Evolutionary conservation across 345 rosid genomes (phyloP), one percentile per base, ranked within the genome.

Genomic region (rapeseed (Brassica napus)): DNA sequence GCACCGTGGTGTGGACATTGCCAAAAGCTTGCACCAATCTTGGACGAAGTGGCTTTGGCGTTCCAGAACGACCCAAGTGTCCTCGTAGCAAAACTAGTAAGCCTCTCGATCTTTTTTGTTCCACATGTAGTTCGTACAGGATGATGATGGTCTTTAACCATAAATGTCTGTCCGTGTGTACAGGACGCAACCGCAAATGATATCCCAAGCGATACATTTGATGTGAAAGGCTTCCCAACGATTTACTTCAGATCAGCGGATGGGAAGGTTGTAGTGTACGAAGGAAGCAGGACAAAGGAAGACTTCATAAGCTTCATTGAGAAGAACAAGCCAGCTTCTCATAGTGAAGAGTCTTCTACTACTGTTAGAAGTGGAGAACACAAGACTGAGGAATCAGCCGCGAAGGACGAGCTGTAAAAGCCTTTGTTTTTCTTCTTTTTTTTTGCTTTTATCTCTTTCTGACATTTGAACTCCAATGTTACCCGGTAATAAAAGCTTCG

Each of bases 1-100:
- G 98, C 99, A 63, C 98, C 99, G 0, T 91, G 99, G 99, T 95
- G 98, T 79, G 99, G 99, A 77, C 97, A 95, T 71, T 95, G 98
- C 91, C 85, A 93, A 74, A 84, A 88, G n/a, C 74, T 95, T 84
- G 99, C 97, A 1, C 98, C 99, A 3, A 89, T 95, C 82, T 86
- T 95, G 86, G 98, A 95, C 76, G 98, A 93, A 88, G 94, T 95
- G 52, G 98, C 98, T 31, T 66, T 85, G 68, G 87, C 94, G 0
- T 95, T 72, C 70, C 76, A 88, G 83, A 88, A 77, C 12, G 91
- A 90, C 81, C 77, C 91, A 64, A 82, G 70, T 63, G 86, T 95
- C 34, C 55, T 90, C 81, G 87, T 95, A 32, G 97, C 94, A 23
- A 95, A 93, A 86, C 77, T 93, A 68, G 98, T 93, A 87, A 90